These are phyloP conservation scores for Dactylellina haptotyla DNA, from an alignment of 2,329 filamentous ascomycete genomes.

Conservation along the genomic window DNA sequence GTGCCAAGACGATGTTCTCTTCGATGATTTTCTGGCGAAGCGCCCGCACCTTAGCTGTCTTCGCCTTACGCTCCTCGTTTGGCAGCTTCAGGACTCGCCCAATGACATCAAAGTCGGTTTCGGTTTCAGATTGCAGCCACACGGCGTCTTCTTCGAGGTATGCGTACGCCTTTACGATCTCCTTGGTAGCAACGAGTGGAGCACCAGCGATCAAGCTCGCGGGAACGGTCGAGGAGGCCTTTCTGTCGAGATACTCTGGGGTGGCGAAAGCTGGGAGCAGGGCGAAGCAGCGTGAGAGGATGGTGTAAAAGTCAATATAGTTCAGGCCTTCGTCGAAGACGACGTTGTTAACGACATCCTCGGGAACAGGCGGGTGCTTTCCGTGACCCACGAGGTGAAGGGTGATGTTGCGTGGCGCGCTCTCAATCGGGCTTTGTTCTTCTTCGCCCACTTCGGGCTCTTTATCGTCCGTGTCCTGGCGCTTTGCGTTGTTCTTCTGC, in stretches of 20 bases:
- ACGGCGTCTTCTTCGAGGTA: constrained; percentile 58
- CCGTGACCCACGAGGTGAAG: constrained; percentile 58
- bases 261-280: constrained; percentile 58
- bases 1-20: constrained; percentile 80
- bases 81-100: constrained; percentile 56
- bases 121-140: constrained; percentile 56
- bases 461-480: constrained; percentile 20
- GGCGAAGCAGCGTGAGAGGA: constrained; percentile 57
- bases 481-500: constrained; percentile 15
- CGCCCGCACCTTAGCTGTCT: constrained; percentile 79
- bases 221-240: constrained; percentile 58
- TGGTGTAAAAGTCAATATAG: constrained; percentile 59
- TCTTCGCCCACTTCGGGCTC: constrained; percentile 26
- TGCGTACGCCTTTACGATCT: constrained; percentile 57
- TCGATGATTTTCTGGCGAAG: constrained; percentile 77
- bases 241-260: constrained; percentile 57
- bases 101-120: constrained; percentile 59
- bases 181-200: constrained; percentile 57
- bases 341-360: constrained; percentile 55
- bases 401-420: constrained; percentile 46
- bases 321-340: constrained; percentile 57
- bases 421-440: constrained; percentile 25
- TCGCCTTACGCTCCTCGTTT: constrained; percentile 72
- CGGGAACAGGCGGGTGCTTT: constrained; percentile 56
- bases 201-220: constrained; percentile 58